phyloP scores from a whole-genome alignment of 495 filamentous ascomycete species.

The Ramalina intermedia region DNA sequence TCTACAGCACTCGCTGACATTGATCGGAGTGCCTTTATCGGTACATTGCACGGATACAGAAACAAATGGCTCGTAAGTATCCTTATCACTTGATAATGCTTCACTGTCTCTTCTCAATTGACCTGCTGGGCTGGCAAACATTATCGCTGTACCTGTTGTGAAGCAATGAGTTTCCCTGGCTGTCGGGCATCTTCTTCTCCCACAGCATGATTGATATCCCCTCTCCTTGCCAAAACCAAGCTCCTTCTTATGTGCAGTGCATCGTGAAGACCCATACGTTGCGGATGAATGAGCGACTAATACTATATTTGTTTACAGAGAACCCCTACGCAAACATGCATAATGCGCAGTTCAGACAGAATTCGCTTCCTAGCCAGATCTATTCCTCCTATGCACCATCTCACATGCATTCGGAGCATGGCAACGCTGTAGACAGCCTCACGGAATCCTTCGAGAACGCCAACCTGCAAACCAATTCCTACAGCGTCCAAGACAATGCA shows the following conservation, averaged over 20 bases:
- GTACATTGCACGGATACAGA: background rate
- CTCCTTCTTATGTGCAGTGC: background rate
- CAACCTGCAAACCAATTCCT: slow-evolving; percentile 6
- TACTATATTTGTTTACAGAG: background rate
- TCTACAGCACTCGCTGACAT: too few relatives aligned
- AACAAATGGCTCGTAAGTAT: slow-evolving; percentile 11
- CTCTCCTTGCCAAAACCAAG: background rate
- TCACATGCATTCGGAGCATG: slow-evolving; percentile 6
- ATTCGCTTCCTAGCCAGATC: slow-evolving; percentile 5
- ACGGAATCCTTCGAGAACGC: slow-evolving; percentile 8
- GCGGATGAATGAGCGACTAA: background rate
- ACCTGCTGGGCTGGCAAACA: background rate
- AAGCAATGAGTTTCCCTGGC: background rate
- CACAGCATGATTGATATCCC: background rate
- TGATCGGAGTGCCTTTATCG: too few relatives aligned
- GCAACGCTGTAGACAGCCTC: slow-evolving; percentile 9
- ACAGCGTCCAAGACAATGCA: slow-evolving; percentile 1
- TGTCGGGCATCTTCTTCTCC: background rate
- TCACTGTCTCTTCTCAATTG: too few relatives aligned
- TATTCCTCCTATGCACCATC: slow-evolving; percentile 3
- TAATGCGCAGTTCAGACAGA: slow-evolving; percentile 5
- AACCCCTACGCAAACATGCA: slow-evolving; percentile 12
- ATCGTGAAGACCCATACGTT: background rate
- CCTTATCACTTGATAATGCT: background rate
- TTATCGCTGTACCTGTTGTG: background rate